phyloP scores from a whole-genome alignment of 2,329 filamentous ascomycete species.

The Epichloe baconii region DNA sequence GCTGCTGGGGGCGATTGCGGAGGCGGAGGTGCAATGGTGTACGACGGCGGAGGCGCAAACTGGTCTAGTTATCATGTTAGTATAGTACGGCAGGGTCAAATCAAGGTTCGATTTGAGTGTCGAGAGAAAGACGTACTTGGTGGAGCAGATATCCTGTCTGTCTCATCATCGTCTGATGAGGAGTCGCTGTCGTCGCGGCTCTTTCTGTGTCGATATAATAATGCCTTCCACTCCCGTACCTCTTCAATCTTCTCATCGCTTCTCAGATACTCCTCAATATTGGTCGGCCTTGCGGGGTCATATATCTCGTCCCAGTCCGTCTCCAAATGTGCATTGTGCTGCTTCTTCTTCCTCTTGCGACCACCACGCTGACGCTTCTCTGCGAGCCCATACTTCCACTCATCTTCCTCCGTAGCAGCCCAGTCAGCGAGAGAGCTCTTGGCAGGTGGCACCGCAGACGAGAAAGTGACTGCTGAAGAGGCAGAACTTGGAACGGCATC shows the following conservation, averaged over 20 bases:
- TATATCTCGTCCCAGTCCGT: conserved; percentile 91
- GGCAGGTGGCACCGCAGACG: conserved; percentile 23
- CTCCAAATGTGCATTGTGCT: conserved; percentile 40
- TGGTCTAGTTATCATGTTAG: conserved; percentile 26
- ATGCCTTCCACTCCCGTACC: conserved; percentile 72
- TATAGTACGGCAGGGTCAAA: neutral
- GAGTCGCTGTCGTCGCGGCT: conserved; percentile 27
- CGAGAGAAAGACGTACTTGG: conserved; percentile 20
- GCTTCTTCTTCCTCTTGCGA: conserved; percentile 63
- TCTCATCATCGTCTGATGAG: conserved; percentile 29
- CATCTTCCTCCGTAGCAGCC: conserved; percentile 64
- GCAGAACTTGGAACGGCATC: neutral
- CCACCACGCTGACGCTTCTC: conserved; percentile 65
- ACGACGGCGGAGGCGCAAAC: conserved; percentile 46
- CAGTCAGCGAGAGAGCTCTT: conserved; percentile 72
- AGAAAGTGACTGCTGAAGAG: conserved; percentile 16
- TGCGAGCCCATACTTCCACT: conserved; percentile 52
- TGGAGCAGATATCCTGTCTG: conserved; percentile 14
- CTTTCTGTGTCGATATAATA: conserved; percentile 58
- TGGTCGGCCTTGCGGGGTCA: conserved; percentile 70
- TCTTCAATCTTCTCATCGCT: conserved; percentile 76
- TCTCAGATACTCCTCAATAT: conserved; percentile 69
- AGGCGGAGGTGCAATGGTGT: conserved; percentile 44
- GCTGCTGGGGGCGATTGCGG: conserved; percentile 26
- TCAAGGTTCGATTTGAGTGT: too few species aligned